Conservation (phyloP, 352 stramenopile genomes). For the Nothophytophthora sp. region DNA sequence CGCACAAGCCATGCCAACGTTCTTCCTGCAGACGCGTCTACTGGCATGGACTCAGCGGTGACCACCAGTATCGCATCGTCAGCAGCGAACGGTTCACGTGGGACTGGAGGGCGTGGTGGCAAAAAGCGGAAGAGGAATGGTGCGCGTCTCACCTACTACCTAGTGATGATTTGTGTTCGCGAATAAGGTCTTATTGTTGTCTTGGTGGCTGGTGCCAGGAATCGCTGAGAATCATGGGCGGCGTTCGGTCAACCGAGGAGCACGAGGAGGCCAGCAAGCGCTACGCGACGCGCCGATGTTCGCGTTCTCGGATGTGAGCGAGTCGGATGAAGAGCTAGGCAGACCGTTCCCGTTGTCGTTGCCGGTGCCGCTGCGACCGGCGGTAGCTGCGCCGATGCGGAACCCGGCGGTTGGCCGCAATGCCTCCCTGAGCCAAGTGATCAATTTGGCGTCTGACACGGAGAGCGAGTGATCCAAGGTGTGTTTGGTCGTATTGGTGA, state of each 20-base stretch:
- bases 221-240: slow-evolving; percentile 14
- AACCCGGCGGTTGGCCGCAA: no score
- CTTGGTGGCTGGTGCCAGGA: slow-evolving; percentile 2
- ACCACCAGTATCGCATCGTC: slow-evolving; percentile 4
- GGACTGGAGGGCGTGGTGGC: slow-evolving; percentile 8
- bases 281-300: slow-evolving; percentile 13
- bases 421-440: slow-evolving; percentile 28
- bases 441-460: slow-evolving; percentile 53
- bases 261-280: slow-evolving; percentile 4
- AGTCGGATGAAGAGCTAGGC: slow-evolving; percentile 28
- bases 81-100: slow-evolving; percentile 18
- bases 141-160: no score
- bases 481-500: no score
- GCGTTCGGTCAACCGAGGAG: slow-evolving; percentile 16
- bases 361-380: slow-evolving; percentile 14
- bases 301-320: slow-evolving; percentile 39
- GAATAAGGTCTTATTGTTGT: no score
- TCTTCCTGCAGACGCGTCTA: not conserved
- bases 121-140: slow-evolving; percentile 41
- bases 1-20: slow-evolving; percentile 1
- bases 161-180: no score
- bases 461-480: slow-evolving; percentile 35
- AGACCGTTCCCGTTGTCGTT: slow-evolving; percentile 30
- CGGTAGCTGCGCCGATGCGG: slow-evolving; percentile 2
- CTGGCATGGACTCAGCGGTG: slow-evolving; percentile 5